Percentiles rank a stretch among this genome's conserved stretches.
Conservation (phyloP, 2,329 filamentous ascomycete species). For the Fusarium lateritium region DNA sequence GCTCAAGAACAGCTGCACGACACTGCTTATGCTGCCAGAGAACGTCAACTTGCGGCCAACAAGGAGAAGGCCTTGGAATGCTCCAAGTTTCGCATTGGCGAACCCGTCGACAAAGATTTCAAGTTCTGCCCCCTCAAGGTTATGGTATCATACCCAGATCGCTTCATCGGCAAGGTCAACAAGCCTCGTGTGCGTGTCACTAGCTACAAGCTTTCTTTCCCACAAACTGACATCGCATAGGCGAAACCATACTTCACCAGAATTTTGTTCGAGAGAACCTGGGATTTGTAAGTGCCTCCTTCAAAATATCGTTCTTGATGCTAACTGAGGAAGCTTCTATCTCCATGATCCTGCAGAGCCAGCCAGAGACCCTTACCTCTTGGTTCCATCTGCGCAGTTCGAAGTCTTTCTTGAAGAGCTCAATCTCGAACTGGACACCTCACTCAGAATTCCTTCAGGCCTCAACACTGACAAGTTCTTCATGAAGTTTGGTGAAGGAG, state of each 20-base stretch:
- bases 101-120: constrained; percentile 46
- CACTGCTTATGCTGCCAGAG: constrained; percentile 11
- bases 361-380: constrained; percentile 68
- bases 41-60: constrained; percentile 16
- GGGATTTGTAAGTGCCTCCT: constrained; percentile 78
- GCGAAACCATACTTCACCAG: constrained; percentile 67
- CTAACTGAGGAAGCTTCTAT: constrained; percentile 71
- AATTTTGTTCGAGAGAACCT: constrained; percentile 72
- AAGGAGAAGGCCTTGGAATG: constrained; percentile 43
- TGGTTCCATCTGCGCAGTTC: constrained; percentile 79
- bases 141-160: constrained; percentile 71
- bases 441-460: constrained; percentile 71
- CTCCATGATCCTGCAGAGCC: constrained; percentile 67
- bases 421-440: constrained; percentile 69
- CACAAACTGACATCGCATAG: constrained; percentile 50
- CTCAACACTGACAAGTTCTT: constrained; percentile 69
- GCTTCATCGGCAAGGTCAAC: constrained; percentile 70
- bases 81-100: constrained; percentile 44
- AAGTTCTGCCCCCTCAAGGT: constrained; percentile 67
- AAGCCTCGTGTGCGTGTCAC: constrained; percentile 59
- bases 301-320: background rate
- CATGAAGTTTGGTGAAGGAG: constrained; percentile 72
- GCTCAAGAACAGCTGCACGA: constrained; percentile 3
- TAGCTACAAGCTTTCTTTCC: background rate
- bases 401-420: constrained; percentile 74